Evolutionary conservation across 371 early-diverging fungal genomes (phyloP), one percentile per base, ranked within the genome.

Genomic region (Haplosporangium sp.): DNA sequence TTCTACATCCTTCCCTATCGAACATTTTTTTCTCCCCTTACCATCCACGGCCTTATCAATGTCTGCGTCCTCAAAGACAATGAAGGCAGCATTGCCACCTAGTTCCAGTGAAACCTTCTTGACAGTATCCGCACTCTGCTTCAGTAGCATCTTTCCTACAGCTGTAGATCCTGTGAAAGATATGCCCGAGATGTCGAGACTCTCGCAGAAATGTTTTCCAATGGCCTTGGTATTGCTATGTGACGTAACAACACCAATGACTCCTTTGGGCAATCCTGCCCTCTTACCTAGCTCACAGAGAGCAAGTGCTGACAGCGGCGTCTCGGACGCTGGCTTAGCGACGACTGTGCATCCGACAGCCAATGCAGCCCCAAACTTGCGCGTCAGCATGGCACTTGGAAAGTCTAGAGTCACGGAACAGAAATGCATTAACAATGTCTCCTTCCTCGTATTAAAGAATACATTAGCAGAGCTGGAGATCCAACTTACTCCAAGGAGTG

Each of bases 261-360:
- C 95, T 50, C 96, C 97, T n/a, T 87, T 86, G 8, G 96, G 97
- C 18, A 97, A 81, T 16, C 96, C 97, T 0, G 95, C 95, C 42
- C 91, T 89, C 53, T 82, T 75, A 12, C 91, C 95, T 18, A 97
- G 86, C 55, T 92, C 89, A 51, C 85, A 87, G 29, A 96, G 74
- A 13, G 93, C 92, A 55, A 96, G 81, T 5, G 95, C 94, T 36
- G 94, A 91, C 58, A 91, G 86, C 48, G 97, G 97, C 1, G 96
- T 95, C 67, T 95, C 93, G 20, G 92, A 85, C 6, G 86, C 84
- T 21, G 95, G 91, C 81, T 95, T 95, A 46, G 92, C 83, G 16
- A 95, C 90, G 18, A 87, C 90, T 0, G 94, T 93, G 79, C 94
- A 93, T 18, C 90, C 87, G 57, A 92, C 93, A 18, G 94, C 94